Evolutionary conservation across 495 filamentous ascomycete genomes (phyloP).

Genomic region (Hypoxylon fragiforme): DNA sequence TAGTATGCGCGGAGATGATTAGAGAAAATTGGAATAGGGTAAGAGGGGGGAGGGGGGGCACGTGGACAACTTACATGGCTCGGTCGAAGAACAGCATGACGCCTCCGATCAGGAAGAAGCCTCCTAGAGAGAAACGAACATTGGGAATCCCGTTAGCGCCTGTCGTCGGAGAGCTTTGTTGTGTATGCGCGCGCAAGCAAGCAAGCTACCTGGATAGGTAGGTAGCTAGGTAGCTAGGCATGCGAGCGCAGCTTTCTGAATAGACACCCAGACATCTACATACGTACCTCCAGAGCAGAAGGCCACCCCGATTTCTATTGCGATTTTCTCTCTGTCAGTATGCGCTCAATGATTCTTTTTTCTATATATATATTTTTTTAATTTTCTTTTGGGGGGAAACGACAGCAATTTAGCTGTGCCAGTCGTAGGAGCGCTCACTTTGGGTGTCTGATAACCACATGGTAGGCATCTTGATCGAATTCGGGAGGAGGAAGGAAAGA

Average conservation of each 20-base stretch:
- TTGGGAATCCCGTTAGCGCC: constrained; percentile 23
- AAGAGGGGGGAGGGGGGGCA: constrained; percentile 34
- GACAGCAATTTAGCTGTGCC: too few species aligned
- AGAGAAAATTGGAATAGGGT: constrained; percentile 1
- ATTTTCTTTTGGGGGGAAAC: too few species aligned
- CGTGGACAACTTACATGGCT: constrained; percentile 79
- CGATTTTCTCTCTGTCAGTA: constrained; percentile 16
- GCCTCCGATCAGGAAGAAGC: constrained; percentile 89
- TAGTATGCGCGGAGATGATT: constrained; percentile 4
- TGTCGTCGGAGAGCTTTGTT: not conserved
- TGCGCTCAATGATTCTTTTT: too few species aligned
- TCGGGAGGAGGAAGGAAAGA: constrained; percentile 7
- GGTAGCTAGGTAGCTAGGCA: constrained; percentile 1
- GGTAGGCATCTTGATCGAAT: constrained; percentile 54
- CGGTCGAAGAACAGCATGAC: constrained; percentile 97
- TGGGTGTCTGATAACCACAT: constrained; percentile 97
- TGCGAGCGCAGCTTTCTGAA: constrained; percentile 17
- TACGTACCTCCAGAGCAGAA: constrained; percentile 94
- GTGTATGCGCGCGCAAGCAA: not conserved
- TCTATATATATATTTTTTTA: too few species aligned
- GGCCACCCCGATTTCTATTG: constrained; percentile 85
- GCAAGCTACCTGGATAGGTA: not conserved
- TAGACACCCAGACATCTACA: too few species aligned
- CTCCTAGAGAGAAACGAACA: constrained; percentile 57
- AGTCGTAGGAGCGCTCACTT: constrained; percentile 49